Evolutionary conservation across 805 yeast species (phyloP), one percentile per base, ranked within the genome.

Genomic region (Ogataea zsoltii): DNA sequence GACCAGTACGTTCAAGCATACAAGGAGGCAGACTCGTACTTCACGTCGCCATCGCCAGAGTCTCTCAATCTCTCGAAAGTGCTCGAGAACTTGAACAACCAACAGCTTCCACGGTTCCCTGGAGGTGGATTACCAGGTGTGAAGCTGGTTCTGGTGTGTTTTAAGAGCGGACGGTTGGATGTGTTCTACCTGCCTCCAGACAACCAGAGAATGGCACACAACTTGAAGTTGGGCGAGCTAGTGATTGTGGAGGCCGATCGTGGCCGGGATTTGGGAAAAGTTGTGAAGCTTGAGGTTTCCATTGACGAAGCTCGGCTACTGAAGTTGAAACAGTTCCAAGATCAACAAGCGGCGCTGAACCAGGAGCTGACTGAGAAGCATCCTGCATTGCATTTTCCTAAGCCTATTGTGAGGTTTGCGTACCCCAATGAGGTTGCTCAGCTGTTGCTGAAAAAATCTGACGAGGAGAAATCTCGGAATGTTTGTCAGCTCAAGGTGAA

Each of bases 241-340:
- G 92, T 88, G 13, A 79, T 86, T 57, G 95, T 86, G 14, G 92
- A 87, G 58, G 95, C 94, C 1, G 95, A 87, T 58, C 70, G 95
- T 28, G 95, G 95, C 30, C 68, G 80, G 30, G 95, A 87, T 64
- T 71, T 87, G 48, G 95, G 95, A 30, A 76, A 76, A 57, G 76
- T 87, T 36, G 76, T 77, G 30, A 73, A 75, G 47, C 66, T 81
- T 55, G 74, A 79, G 54, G 75, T 87, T 21, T 68, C 82, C 3
- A 66, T 76, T 30, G 86, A 81, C 54, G 86, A 82, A 56, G 91
- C 92, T 0, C 72, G 88, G 37, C 65, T 80, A 49, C 66, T 87
- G 63, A 84, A 84, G 61, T 69, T 79, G 57, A 69, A 76, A 53
- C 90, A 84, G 60, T 79, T 77, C 57, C 80, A 80, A 56, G 90